Evolutionary conservation across 768 basidiomycete species (phyloP).

Genomic region (Leccinellum luteum): DNA sequence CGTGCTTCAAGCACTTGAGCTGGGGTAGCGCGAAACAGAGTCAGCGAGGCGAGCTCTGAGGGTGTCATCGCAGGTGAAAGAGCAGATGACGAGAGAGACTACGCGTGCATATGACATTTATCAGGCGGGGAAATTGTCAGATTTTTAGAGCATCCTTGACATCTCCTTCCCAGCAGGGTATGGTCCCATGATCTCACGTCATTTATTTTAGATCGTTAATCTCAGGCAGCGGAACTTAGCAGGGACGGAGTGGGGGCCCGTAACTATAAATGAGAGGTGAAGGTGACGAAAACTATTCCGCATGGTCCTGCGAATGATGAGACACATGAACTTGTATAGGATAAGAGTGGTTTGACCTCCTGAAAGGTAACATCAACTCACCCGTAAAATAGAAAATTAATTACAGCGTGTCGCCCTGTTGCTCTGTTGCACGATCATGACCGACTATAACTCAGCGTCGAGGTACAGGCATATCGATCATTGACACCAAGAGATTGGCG

Average conservation of each 20-base stretch:
- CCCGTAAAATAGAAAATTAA: neutral
- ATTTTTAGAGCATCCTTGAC: too few species aligned
- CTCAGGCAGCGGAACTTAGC: neutral
- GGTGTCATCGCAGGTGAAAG: constrained; percentile 1
- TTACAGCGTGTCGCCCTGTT: too few species aligned
- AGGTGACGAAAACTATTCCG: neutral
- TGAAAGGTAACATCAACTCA: too few species aligned
- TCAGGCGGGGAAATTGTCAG: too few species aligned
- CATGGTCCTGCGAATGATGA: neutral
- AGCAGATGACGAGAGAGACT: neutral
- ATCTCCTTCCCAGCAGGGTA: constrained; percentile 1
- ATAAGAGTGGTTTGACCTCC: neutral
- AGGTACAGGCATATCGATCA: neutral
- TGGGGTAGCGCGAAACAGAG: constrained; percentile 47
- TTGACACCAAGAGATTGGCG: neutral
- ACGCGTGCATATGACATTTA: neutral
- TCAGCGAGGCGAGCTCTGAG: constrained; percentile 27
- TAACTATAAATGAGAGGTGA: neutral
- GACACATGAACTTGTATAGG: neutral
- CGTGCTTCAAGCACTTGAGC: constrained; percentile 44
- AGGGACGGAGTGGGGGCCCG: neutral
- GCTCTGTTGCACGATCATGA: too few species aligned
- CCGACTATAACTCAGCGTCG: neutral
- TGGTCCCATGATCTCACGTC: neutral
- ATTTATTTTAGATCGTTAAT: neutral